Percentiles rank a stretch among this genome's conserved stretches.
Evolutionary conservation across 805 yeast genomes (phyloP).

Genomic region (Ogataea pignaliae): DNA sequence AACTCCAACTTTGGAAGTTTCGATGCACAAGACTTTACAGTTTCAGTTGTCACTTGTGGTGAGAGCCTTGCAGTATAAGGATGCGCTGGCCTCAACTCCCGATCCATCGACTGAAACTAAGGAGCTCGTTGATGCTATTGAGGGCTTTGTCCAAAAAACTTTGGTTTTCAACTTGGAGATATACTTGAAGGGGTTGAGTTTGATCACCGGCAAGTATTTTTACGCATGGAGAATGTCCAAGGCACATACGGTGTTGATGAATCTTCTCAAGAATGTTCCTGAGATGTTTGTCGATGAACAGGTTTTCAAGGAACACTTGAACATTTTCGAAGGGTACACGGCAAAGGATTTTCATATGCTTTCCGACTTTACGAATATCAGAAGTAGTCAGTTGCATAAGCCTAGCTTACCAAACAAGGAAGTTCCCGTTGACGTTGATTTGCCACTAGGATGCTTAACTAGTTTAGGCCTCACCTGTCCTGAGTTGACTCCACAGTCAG

Average conservation of each 20-base stretch:
- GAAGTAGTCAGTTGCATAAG: neutral
- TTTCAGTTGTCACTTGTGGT: slow-evolving; percentile 23
- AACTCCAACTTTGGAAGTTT: slow-evolving; percentile 34
- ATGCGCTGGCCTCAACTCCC: slow-evolving; percentile 9
- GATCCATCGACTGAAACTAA: slow-evolving; percentile 1
- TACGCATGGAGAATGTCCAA: slow-evolving; percentile 67
- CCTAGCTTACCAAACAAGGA: too few species aligned
- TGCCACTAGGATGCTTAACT: too few species aligned
- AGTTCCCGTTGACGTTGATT: too few species aligned
- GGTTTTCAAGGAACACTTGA: slow-evolving; percentile 1
- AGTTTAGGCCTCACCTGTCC: too few species aligned
- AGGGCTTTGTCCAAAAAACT: slow-evolving; percentile 3
- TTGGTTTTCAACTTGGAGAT: slow-evolving; percentile 37
- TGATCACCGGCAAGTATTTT: slow-evolving; percentile 53
- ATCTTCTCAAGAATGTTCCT: slow-evolving; percentile 25
- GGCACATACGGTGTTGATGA: slow-evolving; percentile 43
- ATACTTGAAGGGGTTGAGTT: slow-evolving; percentile 37
- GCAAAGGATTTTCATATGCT: slow-evolving; percentile 15
- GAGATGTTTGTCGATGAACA: neutral
- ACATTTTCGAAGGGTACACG: slow-evolving; percentile 15
- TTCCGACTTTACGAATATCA: slow-evolving; percentile 6
- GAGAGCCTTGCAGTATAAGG: slow-evolving; percentile 28
- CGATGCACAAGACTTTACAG: slow-evolving; percentile 36
- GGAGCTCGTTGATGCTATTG: slow-evolving; percentile 9
- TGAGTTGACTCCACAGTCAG: neutral